Evolutionary conservation across 805 yeast genomes (phyloP).

Genomic region (Blastobotrys terrestris): DNA sequence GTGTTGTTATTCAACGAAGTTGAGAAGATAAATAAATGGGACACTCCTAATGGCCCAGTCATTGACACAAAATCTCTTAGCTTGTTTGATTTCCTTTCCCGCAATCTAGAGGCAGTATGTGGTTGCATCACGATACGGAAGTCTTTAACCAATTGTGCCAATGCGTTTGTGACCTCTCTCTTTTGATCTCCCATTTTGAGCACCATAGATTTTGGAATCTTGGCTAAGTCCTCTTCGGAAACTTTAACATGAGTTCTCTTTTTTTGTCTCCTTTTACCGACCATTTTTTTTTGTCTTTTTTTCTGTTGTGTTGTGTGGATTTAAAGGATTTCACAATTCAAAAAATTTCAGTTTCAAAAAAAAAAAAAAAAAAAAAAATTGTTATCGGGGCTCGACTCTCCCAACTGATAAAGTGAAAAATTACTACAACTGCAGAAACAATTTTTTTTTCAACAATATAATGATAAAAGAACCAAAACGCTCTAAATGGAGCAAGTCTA

Average conservation of each 20-base stretch:
- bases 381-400: not conserved
- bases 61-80: constrained; percentile 93
- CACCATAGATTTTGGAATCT: constrained; percentile 91
- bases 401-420: not conserved
- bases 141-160: constrained; percentile 80
- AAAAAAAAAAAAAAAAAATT: not conserved
- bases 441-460: constrained; percentile 1
- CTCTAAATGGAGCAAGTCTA: not conserved
- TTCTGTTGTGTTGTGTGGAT: not conserved
- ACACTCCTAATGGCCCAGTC: constrained; percentile 95
- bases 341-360: not conserved
- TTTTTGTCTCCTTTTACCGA: constrained; percentile 37
- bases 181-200: constrained; percentile 70
- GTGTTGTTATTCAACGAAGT: constrained; percentile 77
- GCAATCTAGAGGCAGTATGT: constrained; percentile 83
- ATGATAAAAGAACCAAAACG: not conserved
- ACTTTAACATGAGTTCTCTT: constrained; percentile 77
- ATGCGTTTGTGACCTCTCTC: constrained; percentile 62
- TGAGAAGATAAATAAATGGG: constrained; percentile 81
- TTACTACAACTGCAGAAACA: no score
- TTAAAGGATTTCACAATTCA: not conserved
- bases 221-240: constrained; percentile 59
- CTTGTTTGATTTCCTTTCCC: constrained; percentile 81
- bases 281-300: not conserved
- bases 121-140: constrained; percentile 92